Percentiles rank a stretch among this genome's conserved stretches.
Evolutionary conservation across 345 rosid species (phyloP).

Genomic region (Lepidium sativum): DNA sequence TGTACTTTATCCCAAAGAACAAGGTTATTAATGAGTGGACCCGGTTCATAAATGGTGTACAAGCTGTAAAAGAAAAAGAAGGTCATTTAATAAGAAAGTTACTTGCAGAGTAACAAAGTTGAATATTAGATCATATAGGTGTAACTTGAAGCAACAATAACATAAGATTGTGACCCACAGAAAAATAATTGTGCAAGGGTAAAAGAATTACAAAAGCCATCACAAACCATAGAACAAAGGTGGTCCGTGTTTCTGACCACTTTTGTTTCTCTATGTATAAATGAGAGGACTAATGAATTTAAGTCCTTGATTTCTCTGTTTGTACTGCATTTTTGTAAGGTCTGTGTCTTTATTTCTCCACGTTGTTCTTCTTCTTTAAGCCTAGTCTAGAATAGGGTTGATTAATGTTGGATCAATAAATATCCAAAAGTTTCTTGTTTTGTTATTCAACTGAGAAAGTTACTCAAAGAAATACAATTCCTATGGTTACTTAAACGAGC

Average conservation of each 20-base stretch:
- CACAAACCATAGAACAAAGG: constrained; percentile 20
- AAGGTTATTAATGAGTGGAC: constrained; percentile 3
- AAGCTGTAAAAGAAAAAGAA: constrained; percentile 2
- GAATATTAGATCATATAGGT: constrained; percentile 20
- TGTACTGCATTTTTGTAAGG: constrained; percentile 17
- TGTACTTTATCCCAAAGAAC: background rate
- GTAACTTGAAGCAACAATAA: constrained; percentile 27
- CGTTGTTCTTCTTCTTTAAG: constrained; percentile 22
- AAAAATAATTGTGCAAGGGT: constrained; percentile 17
- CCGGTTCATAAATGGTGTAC: constrained; percentile 6
- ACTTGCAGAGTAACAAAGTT: constrained; percentile 11
- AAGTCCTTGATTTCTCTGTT: background rate
- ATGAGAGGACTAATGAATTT: constrained; percentile 18
- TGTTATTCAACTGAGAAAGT: constrained; percentile 13
- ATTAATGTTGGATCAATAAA: constrained; percentile 23
- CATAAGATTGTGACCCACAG: constrained; percentile 15
- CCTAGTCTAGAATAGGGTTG: constrained; percentile 27
- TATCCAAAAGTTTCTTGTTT: constrained; percentile 24
- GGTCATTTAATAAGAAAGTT: constrained; percentile 17
- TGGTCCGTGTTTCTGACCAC: constrained; percentile 26
- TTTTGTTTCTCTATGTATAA: background rate
- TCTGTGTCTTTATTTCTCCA: constrained; percentile 26
- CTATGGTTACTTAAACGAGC: constrained; percentile 23
- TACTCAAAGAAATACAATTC: constrained; percentile 1
- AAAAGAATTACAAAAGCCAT: background rate